Base-by-base conservation (phyloP, 495 filamentous ascomycete species). In the Aspergillus biplanus region DNA sequence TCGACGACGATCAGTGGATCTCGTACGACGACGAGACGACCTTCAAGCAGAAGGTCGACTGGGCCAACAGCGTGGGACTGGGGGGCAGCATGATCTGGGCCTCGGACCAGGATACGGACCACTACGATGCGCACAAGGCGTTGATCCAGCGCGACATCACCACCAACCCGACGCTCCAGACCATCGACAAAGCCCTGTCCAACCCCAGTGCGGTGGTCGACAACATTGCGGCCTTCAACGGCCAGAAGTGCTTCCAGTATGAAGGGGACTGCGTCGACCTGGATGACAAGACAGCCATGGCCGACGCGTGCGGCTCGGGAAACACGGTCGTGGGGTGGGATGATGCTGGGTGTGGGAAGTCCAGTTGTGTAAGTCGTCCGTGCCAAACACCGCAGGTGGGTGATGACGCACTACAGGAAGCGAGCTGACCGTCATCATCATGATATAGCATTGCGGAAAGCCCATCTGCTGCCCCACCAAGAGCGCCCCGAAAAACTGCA, bases 1-100 rank as follows among this genome's bases (percentile, higher is more conserved):
- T 59, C 53, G 60, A 73, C 57, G 7, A 49, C 0, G 67, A 81
- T 59, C 78, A 83, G 56, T 86, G 82, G 83, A 70, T 84, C 7
- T 74, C 69, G 1, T 86, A 71, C 63, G 74, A 86, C 59, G 76
- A 80, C 59, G 52, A 37, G 0, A 63, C 73, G 6, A 83, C 80
- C 0, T 73, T 84, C 55, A 62, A 77, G 60, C 55, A 64, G 37
- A 83, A 84, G 66, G 54, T 72, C 1, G 67, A 75, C 18, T 80
- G 16, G 9, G 80, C 82, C 2, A 77, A 80, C 46, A 37, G 59
- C 0, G 52, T 54, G 16, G 59, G 72, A 32, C 49, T 74, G 5
- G 68, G 68, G 1, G 72, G 72, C 16, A 15, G 56, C 1, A 61
- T 74, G 55, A 67, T 72, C 37, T 70, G 70, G 68, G 59, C 67